Conservation (phyloP, 2,329 filamentous ascomycete species). For the Diplodia seriata region DNA sequence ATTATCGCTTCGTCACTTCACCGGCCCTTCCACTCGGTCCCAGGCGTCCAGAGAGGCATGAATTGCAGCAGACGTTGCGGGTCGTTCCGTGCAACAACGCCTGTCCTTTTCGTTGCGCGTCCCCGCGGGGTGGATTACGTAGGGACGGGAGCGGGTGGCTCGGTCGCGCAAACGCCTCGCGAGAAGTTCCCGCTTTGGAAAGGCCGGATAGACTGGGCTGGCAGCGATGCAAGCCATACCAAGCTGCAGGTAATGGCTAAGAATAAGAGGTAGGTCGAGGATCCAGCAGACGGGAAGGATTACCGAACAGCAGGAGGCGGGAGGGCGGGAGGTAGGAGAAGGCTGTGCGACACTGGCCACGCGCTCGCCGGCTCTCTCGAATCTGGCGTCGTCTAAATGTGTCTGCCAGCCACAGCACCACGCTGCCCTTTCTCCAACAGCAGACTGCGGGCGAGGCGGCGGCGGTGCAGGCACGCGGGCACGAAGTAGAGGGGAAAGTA, state of each 20-base stretch:
- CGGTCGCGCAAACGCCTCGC: slow-evolving; percentile 7
- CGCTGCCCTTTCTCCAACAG: not conserved
- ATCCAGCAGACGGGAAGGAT: slow-evolving; percentile 19
- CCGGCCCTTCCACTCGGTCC: not conserved
- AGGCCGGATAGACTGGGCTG: slow-evolving; percentile 1
- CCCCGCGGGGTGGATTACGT: not conserved
- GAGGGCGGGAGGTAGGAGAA: slow-evolving; percentile 17
- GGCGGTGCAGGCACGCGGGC: slow-evolving; percentile 14
- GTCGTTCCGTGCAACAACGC: not conserved
- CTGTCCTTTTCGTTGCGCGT: not conserved
- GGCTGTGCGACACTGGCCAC: slow-evolving; percentile 21
- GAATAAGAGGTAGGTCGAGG: slow-evolving; percentile 19
- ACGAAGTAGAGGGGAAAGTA: not conserved
- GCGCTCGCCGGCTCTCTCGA: slow-evolving; percentile 4
- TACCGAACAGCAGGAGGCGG: not conserved
- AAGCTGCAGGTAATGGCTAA: slow-evolving; percentile 18
- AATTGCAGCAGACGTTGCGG: not conserved
- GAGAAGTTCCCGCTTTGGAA: not conserved
- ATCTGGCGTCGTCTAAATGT: not conserved
- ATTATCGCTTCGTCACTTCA: not conserved
- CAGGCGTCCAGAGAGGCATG: not conserved
- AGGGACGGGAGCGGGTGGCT: slow-evolving; percentile 2
- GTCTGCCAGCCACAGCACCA: not conserved
- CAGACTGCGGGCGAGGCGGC: not conserved
- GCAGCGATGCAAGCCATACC: slow-evolving; percentile 15